Evolutionary conservation across 1,284 basidiomycete species (phyloP).

Genomic region (Apiotrichum laibachii): DNA sequence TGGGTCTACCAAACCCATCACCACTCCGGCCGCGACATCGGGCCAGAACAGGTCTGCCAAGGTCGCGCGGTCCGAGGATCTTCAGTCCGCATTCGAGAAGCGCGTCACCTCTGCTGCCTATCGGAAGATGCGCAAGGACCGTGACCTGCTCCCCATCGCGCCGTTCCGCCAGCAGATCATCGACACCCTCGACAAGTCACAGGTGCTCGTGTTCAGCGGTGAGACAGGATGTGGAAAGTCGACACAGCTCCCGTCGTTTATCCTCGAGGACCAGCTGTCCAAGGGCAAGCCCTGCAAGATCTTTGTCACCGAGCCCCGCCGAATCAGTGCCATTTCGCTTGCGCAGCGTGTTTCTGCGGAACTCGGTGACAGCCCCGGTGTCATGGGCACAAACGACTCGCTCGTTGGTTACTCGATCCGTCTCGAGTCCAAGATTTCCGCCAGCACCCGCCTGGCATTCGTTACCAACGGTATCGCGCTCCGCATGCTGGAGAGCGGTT

Average conservation of each 20-base stretch:
- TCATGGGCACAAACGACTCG: slow-evolving; percentile 75
- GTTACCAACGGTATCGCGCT: slow-evolving; percentile 95
- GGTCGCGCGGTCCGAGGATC: slow-evolving; percentile 28
- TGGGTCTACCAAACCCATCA: background rate
- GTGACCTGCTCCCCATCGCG: slow-evolving; percentile 83
- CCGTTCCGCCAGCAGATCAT: slow-evolving; percentile 75
- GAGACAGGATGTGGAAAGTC: slow-evolving; percentile 99
- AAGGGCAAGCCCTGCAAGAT: slow-evolving; percentile 84
- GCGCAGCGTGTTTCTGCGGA: slow-evolving; percentile 94
- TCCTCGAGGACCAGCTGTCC: slow-evolving; percentile 84
- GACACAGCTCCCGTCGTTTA: slow-evolving; percentile 92
- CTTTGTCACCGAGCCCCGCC: slow-evolving; percentile 91
- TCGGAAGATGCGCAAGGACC: slow-evolving; percentile 65
- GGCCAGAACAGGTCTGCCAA: background rate
- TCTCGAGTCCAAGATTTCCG: slow-evolving; percentile 81
- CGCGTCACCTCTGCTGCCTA: slow-evolving; percentile 66
- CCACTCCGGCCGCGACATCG: too few species aligned
- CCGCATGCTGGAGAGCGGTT: slow-evolving; percentile 78
- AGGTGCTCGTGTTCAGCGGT: slow-evolving; percentile 89
- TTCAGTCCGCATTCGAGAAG: slow-evolving; percentile 61
- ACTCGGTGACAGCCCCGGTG: slow-evolving; percentile 77
- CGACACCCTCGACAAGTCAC: slow-evolving; percentile 68
- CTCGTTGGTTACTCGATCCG: slow-evolving; percentile 95
- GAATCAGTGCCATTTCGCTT: slow-evolving; percentile 95
- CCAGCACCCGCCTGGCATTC: slow-evolving; percentile 75